These are phyloP conservation scores for Aspergillus asperescens DNA, from an alignment of 495 filamentous ascomycete species.

Conservation along the genomic window DNA sequence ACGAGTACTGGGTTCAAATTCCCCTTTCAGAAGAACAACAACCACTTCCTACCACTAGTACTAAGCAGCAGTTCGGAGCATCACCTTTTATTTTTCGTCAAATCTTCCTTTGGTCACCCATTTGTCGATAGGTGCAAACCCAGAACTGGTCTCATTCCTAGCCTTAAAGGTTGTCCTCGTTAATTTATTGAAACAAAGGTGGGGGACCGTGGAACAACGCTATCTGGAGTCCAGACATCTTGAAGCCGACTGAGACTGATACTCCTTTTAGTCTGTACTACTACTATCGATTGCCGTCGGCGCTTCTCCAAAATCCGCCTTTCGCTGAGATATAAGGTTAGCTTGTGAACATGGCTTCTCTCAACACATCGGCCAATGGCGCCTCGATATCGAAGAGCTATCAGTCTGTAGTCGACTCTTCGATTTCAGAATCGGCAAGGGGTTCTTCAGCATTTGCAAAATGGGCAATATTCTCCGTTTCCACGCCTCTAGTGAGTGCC, in stretches of 20 bases:
- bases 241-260: not conserved
- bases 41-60: not conserved
- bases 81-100: too few relatives aligned
- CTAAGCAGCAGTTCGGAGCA: not conserved
- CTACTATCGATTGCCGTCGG: not conserved
- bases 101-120: too few relatives aligned
- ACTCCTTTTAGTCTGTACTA: not conserved
- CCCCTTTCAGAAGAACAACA: too few relatives aligned
- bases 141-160: not conserved
- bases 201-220: not conserved
- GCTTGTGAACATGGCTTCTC: constrained; percentile 65
- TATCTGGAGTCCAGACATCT: not conserved
- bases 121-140: too few relatives aligned
- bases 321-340: not conserved
- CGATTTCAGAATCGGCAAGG: constrained; percentile 53
- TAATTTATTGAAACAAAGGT: not conserved
- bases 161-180: not conserved
- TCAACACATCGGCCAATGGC: constrained; percentile 87
- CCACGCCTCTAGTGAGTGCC: constrained; percentile 80
- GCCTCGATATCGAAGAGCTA: constrained; percentile 91
- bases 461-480: constrained; percentile 91
- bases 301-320: not conserved
- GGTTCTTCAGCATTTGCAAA: constrained; percentile 66
- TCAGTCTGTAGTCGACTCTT: constrained; percentile 73
- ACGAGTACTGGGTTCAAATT: too few relatives aligned